Evolutionary conservation across 1,284 basidiomycete genomes (phyloP), one percentile per base, ranked within the genome.

Genomic region (Heterobasidion parviporum): DNA sequence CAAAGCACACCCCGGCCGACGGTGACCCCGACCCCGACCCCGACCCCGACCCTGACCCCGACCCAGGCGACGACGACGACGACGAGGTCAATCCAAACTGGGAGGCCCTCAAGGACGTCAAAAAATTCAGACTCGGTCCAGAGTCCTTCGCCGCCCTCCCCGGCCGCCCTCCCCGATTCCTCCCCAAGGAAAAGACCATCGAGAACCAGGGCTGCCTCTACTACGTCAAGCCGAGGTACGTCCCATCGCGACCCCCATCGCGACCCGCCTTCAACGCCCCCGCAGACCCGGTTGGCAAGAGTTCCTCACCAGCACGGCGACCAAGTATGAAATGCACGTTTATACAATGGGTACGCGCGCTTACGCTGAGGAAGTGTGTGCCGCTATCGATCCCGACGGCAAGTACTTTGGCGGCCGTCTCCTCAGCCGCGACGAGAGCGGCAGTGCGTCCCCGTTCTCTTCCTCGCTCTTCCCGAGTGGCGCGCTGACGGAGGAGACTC

Each of bases 281-380:
- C 45, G 56, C 62, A 95, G 96, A 61, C 96, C 96, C 0, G 93
- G 94, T n/a, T 81, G 94, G 70, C 72, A 78, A 50, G 75, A 82
- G 47, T 98, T 99, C 68, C 76, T 99, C 53, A 70, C 76, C 58
- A 74, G 80, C 49, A 80, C 92, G 61, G 81, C 89, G 48, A 72
- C 78, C 56, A 86, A 89, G 65, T 99, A 97, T 72, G 94, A 99
- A 73, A 92, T 99, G 90, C 96, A 99, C 70, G 94, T 99, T 52
- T 99, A 99, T 73, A 99, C 96, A 32, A 99, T 99, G 94, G 96
- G 96, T 55, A 98, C 96, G 16, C 83, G 96, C 47, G 89, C 94
- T 48, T 99, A 99, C 70, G 96, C 96, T 45, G 91, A 95, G 71
- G 85, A 94, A 69, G 94, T 98, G 15, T 98, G 94, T 73, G 83